These are phyloP conservation scores for Grigorovia yakushimaensis DNA, from an alignment of 805 yeast species.

Conservation along the genomic window DNA sequence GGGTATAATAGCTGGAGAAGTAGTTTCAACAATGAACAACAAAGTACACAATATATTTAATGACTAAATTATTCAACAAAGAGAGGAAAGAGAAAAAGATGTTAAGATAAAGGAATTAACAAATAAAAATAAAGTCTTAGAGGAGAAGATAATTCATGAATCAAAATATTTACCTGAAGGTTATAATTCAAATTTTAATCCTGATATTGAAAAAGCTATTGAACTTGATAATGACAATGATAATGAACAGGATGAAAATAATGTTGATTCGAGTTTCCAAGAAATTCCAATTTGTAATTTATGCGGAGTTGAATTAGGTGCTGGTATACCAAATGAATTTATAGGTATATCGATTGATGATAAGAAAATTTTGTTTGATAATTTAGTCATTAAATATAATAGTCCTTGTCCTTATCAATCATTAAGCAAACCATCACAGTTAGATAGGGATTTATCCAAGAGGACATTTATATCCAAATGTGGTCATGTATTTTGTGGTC, in stretches of 20 bases:
- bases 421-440: conserved; percentile 36
- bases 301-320: conserved; percentile 67
- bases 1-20: not conserved
- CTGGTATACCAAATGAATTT: conserved; percentile 54
- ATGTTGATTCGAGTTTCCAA: conserved; percentile 24
- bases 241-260: not conserved
- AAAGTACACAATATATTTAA: conserved; percentile 24
- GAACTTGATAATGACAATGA: not conserved
- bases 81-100: conserved; percentile 26
- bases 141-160: conserved; percentile 14
- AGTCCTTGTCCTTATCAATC: conserved; percentile 63
- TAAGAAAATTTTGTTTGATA: conserved; percentile 21
- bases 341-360: conserved; percentile 20
- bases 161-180: conserved; percentile 23
- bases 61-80: conserved; percentile 25
- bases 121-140: conserved; percentile 21
- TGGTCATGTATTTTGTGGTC: conserved; percentile 82
- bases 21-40: conserved; percentile 3
- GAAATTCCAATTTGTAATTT: conserved; percentile 46
- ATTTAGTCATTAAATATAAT: conserved; percentile 26
- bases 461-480: conserved; percentile 59
- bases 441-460: conserved; percentile 52
- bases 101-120: conserved; percentile 16
- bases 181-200: conserved; percentile 24
- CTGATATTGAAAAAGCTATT: conserved; percentile 2